phyloP scores from a whole-genome alignment of 805 yeast genomes.

The Ascoidea tarda region DNA sequence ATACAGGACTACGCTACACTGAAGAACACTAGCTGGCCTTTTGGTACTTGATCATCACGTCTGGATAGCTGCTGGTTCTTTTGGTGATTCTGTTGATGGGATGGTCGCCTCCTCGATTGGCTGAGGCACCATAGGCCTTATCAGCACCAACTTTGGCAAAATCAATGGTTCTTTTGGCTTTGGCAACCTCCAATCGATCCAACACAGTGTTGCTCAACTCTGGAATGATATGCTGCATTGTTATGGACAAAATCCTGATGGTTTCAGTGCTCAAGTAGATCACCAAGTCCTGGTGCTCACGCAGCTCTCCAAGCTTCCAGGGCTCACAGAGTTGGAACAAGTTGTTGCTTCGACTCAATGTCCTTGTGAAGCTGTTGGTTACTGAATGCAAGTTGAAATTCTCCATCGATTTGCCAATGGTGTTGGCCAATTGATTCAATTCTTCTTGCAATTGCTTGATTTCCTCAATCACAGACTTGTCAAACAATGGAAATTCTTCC shows the following conservation, averaged over 20 bases:
- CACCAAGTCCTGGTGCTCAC: constrained; percentile 29
- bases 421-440: constrained; percentile 21
- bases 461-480: constrained; percentile 5
- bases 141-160: constrained; percentile 45
- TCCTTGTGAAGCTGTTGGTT: constrained; percentile 41
- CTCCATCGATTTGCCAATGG: constrained; percentile 29
- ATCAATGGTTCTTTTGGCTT: constrained; percentile 24
- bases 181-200: constrained; percentile 44
- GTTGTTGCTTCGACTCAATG: constrained; percentile 45
- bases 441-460: constrained; percentile 15
- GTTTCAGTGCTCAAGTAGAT: constrained; percentile 60
- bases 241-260: constrained; percentile 49
- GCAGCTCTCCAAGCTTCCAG: constrained; percentile 36
- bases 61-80: constrained; percentile 1
- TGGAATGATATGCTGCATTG: constrained; percentile 67
- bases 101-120: constrained; percentile 35
- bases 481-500: constrained; percentile 1
- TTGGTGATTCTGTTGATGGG: constrained; percentile 26
- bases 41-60: background rate
- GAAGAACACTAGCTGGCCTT: background rate
- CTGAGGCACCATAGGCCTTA: constrained; percentile 39
- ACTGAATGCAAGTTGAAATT: constrained; percentile 42
- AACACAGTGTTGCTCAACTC: constrained; percentile 38
- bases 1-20: background rate
- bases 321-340: constrained; percentile 63